Evolutionary conservation across 768 basidiomycete genomes (phyloP).

Genomic region (Amanita brunnescens): DNA sequence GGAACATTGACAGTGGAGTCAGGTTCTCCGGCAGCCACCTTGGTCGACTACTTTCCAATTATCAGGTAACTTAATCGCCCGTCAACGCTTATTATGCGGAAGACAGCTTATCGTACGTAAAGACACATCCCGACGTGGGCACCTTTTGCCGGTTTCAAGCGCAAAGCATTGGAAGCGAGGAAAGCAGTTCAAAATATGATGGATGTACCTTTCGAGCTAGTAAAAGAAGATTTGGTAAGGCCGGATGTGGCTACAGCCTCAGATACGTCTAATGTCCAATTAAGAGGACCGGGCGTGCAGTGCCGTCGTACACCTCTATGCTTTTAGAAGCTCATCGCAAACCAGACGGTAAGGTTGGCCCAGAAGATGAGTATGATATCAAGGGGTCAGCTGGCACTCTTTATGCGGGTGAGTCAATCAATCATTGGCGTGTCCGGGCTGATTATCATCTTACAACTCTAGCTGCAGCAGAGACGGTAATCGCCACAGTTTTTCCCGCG

Average conservation of each 20-base stretch:
- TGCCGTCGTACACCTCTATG: constrained; percentile 36
- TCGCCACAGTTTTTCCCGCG: constrained; percentile 1
- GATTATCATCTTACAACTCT: constrained; percentile 1
- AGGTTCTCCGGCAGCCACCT: constrained; percentile 35
- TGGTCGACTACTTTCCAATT: constrained; percentile 42
- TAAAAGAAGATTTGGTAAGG: constrained; percentile 38
- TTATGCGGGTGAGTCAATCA: constrained; percentile 31
- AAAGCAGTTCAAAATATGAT: constrained; percentile 40
- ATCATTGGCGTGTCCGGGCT: background rate
- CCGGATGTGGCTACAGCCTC: background rate
- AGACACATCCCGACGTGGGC: constrained; percentile 44
- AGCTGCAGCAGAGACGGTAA: constrained; percentile 31
- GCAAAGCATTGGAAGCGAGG: constrained; percentile 31
- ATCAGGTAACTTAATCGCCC: constrained; percentile 25
- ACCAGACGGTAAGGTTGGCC: constrained; percentile 23
- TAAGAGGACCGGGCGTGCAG: constrained; percentile 33
- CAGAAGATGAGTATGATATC: constrained; percentile 43
- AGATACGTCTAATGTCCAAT: constrained; percentile 7
- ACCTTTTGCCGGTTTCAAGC: constrained; percentile 39
- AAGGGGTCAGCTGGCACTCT: constrained; percentile 49
- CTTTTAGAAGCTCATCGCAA: constrained; percentile 32
- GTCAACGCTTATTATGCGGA: constrained; percentile 6
- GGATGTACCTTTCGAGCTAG: constrained; percentile 41
- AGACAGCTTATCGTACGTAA: background rate
- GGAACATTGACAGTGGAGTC: constrained; percentile 36